Conservation (phyloP, 2,329 filamentous ascomycete species). For the Ophiobolus disseminans region DNA sequence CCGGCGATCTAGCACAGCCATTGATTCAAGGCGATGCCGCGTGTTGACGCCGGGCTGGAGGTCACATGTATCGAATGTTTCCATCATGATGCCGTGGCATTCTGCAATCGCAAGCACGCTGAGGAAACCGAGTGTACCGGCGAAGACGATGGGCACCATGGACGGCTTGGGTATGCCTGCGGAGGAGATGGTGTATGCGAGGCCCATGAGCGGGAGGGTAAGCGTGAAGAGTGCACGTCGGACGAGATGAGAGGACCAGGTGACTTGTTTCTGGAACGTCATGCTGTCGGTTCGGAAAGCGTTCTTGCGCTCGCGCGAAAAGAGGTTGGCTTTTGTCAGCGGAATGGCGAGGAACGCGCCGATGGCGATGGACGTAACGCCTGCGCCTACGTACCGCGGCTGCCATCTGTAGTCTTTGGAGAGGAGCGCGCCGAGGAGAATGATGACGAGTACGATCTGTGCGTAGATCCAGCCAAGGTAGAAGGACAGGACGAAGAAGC, state of each 20-base stretch:
- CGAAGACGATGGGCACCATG: conserved; percentile 70
- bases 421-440: conserved; percentile 72
- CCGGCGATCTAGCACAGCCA: conserved; percentile 52
- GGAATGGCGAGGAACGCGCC: conserved; percentile 75
- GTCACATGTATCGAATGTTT: conserved; percentile 81
- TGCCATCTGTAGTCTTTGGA: conserved; percentile 71
- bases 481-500: conserved; percentile 74
- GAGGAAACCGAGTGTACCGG: conserved; percentile 71
- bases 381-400: conserved; percentile 70
- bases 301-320: conserved; percentile 69
- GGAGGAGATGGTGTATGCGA: conserved; percentile 72
- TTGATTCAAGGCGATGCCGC: conserved; percentile 54
- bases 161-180: conserved; percentile 65
- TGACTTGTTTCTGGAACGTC: conserved; percentile 68
- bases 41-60: conserved; percentile 73
- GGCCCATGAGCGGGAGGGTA: conserved; percentile 69
- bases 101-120: conserved; percentile 77
- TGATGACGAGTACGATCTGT: conserved; percentile 74
- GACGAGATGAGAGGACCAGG: conserved; percentile 75
- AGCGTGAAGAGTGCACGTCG: conserved; percentile 73
- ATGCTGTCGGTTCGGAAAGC: conserved; percentile 69
- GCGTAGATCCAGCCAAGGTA: conserved; percentile 82
- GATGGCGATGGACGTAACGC: conserved; percentile 70
- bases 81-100: conserved; percentile 80
- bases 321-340: conserved; percentile 73